Base-by-base conservation (phyloP, 331 rosid species). In the Dryas integrifolia region DNA sequence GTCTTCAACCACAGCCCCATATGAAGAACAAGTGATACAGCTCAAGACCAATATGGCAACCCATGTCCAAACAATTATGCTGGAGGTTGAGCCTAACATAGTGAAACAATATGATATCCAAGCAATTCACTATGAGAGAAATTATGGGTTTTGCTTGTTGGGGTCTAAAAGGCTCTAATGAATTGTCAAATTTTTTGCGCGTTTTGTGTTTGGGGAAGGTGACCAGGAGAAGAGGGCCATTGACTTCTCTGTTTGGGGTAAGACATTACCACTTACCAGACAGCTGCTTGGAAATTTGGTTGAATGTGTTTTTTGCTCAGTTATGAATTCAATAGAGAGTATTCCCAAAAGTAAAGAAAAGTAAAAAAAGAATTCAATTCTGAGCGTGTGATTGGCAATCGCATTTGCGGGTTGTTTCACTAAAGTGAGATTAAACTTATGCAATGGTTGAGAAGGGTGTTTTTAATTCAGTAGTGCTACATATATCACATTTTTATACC, bases 1-100 rank as follows among this genome's bases (percentile, higher is more conserved):
- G 64, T 92, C 92, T 57, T 88, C 95, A 4, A 3, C 1, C 35
- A 77, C 72, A 73, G 60, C 78, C 18, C 64, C 87, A 1, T 76
- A 75, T 4, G 82, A 78, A 3, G 75, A 80, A 5, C 80, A 81
- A 75, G 58, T 35, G 24, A 62, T 78, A 41, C 47, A 74, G 8
- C 72, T 45, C 44, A 56, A 77, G 66, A 75, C 4, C 82, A 39
- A 41, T 65, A 51, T 40, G 69, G 49, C 5, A 75, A 50, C 70
- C 64, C 69, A 18, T 58, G 44, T 7, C 80, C 9, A 5, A 76
- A 11, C 3, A 68, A 43, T 52, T 5, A 5, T 0, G 12, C 16
- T 6, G 45, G 21, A 5, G 4, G 13, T 30, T 30, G 50, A 40
- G 49, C 74, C 44, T 14, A 18, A 30, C 82, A 77, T 82, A 13